Base-by-base conservation (phyloP, 768 basidiomycete genomes). In the Tricholoma bakamatsutake region DNA sequence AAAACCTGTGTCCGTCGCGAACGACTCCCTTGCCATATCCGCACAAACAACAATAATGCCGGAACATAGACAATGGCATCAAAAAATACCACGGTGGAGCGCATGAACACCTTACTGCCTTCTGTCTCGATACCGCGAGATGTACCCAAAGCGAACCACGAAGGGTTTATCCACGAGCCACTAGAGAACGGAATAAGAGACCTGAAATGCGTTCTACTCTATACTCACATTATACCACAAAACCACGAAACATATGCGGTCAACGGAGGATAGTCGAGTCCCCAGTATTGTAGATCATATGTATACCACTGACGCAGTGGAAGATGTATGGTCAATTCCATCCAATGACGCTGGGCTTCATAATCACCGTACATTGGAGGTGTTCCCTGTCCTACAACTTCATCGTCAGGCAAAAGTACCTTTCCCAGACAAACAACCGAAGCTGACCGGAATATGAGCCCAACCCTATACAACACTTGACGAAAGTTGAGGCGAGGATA, bases 341-440 rank as follows among this genome's bases (percentile, higher is more conserved):
- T 91, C 93, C 93, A 96, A 70, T 95, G 93, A 52, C 93, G 76
- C 64, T 95, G 93, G 0, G 93, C 93, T 67, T 96, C 93, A 62
- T 90, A 96, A 70, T 96, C 93, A 3, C 93, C 93, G 60, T 80
- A 91, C 84, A 93, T 86, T 0, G 91, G 92, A 0, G 93, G 88
- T 2, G 82, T 81, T 30, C 67, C 75, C 59, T 80, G 67, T 5
- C 93, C 92, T 91, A 58, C 21, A 54, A 34, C 33, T 40, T 3
- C 8, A 31, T 48, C 7, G 31, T 53, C 43, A 61, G 46, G 30
- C 17, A 47, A 34, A 12, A 53, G 10, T 27, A 52, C 9, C 46
- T 21, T 27, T 17, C 24, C 10, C 15, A 21, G 50, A 46, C 28
- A n/a, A 24, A 10, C 35, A 18, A n/a, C 18, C 3, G n/a, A 10